Conservation (phyloP, 345 rosid species). For the Zanthoxylum bungeanum region DNA sequence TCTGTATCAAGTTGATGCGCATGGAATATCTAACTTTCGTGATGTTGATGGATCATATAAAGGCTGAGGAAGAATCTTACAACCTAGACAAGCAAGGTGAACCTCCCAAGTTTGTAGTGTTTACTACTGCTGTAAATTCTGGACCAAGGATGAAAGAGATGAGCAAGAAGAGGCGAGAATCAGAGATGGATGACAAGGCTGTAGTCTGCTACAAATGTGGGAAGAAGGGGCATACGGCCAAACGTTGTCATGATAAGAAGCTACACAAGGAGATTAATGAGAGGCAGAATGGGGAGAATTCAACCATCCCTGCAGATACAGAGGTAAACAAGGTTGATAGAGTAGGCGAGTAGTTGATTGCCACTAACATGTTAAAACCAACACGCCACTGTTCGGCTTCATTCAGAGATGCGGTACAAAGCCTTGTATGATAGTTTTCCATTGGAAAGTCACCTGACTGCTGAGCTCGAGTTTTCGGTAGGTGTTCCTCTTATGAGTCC, state of each 20-base stretch:
- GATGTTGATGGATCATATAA: slow-evolving; percentile 55
- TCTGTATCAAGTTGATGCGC: slow-evolving; percentile 51
- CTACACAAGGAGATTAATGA: slow-evolving; percentile 23
- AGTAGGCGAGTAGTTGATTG: background rate
- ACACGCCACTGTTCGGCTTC: background rate
- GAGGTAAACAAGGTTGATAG: slow-evolving; percentile 18
- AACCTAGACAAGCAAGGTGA: slow-evolving; percentile 24
- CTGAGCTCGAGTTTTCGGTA: background rate
- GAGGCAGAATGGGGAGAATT: slow-evolving; percentile 18
- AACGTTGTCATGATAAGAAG: slow-evolving; percentile 43
- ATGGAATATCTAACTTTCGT: slow-evolving; percentile 50
- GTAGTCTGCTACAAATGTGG: slow-evolving; percentile 50
- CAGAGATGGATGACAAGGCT: slow-evolving; percentile 29
- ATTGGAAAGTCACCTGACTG: background rate
- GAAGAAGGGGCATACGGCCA: slow-evolving; percentile 62
- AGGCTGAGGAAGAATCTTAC: slow-evolving; percentile 51
- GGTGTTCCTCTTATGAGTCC: background rate
- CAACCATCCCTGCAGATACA: slow-evolving; percentile 15
- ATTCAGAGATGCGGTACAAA: background rate
- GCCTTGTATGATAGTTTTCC: background rate
- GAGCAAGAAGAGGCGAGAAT: slow-evolving; percentile 36
- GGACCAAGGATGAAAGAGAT: slow-evolving; percentile 37
- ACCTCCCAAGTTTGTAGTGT: slow-evolving; percentile 22
- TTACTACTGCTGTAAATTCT: slow-evolving; percentile 22
- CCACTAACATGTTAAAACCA: background rate